phyloP scores from a whole-genome alignment of 495 filamentous ascomycete genomes.

The Pyronema domesticum region DNA sequence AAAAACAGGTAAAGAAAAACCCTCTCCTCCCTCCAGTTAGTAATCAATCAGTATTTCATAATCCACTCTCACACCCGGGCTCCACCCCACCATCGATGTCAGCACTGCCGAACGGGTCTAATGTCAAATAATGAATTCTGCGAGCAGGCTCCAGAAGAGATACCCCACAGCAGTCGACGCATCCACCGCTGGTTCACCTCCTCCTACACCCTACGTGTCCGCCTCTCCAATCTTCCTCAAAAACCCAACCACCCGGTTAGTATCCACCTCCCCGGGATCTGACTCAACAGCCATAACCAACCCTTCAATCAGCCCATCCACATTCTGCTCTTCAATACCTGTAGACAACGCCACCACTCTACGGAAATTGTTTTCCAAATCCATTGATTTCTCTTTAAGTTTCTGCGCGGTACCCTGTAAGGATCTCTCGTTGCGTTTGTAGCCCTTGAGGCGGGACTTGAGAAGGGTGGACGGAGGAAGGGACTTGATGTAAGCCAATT shows the following conservation, averaged over 20 bases:
- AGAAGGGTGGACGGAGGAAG: constrained; percentile 10
- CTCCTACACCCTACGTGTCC: no score
- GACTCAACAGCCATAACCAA: constrained; percentile 55
- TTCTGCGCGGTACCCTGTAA: constrained; percentile 31
- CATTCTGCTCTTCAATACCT: constrained; percentile 39
- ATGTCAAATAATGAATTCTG: not conserved
- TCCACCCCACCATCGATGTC: no score
- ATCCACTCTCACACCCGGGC: no score
- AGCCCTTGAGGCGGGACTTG: constrained; percentile 29
- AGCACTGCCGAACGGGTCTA: no score
- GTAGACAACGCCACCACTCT: constrained; percentile 54
- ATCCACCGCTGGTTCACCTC: no score
- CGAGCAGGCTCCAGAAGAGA: not conserved
- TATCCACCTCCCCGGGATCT: constrained; percentile 50
- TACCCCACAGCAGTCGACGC: no score
- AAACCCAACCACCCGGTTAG: constrained; percentile 52
- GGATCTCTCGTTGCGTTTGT: constrained; percentile 30
- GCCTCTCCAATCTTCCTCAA: constrained; percentile 45
- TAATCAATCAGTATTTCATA: no score
- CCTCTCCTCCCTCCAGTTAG: no score
- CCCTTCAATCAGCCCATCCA: constrained; percentile 45
- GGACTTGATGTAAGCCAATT: constrained; percentile 15
- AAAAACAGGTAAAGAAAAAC: no score
- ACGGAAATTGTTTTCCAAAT: constrained; percentile 51
- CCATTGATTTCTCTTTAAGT: constrained; percentile 42